Percentiles rank a stretch among this genome's conserved stretches.
Conservation (phyloP, 805 yeast genomes). For the Priceomyces haplophilus region DNA sequence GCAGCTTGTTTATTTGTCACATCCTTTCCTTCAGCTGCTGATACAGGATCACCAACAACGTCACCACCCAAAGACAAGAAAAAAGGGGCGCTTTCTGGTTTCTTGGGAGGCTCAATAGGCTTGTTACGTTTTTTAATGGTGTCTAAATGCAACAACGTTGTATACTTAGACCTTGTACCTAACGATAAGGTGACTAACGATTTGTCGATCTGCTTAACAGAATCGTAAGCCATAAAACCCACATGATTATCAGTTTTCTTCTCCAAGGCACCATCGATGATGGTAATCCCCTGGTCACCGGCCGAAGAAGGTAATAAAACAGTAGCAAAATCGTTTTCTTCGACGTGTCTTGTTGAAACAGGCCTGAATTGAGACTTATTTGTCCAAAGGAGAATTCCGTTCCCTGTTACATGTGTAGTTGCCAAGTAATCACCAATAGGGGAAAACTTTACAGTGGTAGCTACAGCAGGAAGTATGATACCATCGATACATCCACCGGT, state of each 20-base stretch:
- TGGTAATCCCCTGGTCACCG: constrained; percentile 69
- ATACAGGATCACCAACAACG: constrained; percentile 68
- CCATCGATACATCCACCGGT: constrained; percentile 97
- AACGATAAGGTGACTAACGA: constrained; percentile 69
- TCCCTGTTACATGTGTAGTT: constrained; percentile 85
- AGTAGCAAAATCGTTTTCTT: constrained; percentile 67
- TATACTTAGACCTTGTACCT: constrained; percentile 75
- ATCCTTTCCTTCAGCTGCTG: constrained; percentile 39
- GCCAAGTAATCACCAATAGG: constrained; percentile 89
- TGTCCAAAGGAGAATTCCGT: constrained; percentile 91
- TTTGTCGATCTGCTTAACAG: constrained; percentile 60
- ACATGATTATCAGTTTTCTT: constrained; percentile 28
- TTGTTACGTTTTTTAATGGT: constrained; percentile 81
- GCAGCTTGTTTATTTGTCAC: constrained; percentile 13
- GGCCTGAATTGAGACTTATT: constrained; percentile 81
- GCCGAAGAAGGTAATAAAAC: constrained; percentile 70
- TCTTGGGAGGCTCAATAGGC: constrained; percentile 85
- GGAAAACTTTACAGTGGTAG: constrained; percentile 74
- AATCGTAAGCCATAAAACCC: constrained; percentile 39
- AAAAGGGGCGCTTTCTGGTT: constrained; percentile 75
- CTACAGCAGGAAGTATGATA: constrained; percentile 71
- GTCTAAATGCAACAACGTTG: constrained; percentile 77
- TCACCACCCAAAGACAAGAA: constrained; percentile 69
- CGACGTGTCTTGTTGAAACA: constrained; percentile 69
- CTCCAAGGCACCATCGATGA: constrained; percentile 77